Percentiles rank a stretch among this genome's conserved stretches.
phyloP scores from a whole-genome alignment of 768 basidiomycete species.

The Boletus rex-veris region DNA sequence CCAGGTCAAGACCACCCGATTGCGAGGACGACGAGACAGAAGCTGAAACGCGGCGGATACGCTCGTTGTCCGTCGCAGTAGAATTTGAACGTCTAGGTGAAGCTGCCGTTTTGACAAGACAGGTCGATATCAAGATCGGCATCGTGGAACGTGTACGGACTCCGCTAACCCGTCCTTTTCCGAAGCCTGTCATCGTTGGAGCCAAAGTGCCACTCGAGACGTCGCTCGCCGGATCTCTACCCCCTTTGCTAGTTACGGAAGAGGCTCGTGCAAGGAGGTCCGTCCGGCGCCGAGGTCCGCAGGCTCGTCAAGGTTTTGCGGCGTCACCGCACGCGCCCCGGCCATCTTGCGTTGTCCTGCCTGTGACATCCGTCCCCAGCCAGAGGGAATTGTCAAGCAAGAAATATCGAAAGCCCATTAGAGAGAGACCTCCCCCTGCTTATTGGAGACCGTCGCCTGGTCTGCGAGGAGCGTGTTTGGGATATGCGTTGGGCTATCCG shows the following conservation, averaged over 20 bases:
- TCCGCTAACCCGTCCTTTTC: not conserved
- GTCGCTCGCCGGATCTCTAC: constrained; percentile 2
- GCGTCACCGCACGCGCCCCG: constrained; percentile 26
- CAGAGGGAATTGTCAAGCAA: not conserved
- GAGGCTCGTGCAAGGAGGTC: constrained; percentile 4
- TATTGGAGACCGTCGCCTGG: constrained; percentile 29
- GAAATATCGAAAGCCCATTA: constrained; percentile 9
- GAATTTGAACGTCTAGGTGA: constrained; percentile 29
- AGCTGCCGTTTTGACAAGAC: constrained; percentile 18
- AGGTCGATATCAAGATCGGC: constrained; percentile 19
- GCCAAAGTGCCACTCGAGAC: constrained; percentile 9
- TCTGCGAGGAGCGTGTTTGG: constrained; percentile 24
- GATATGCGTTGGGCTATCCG: constrained; percentile 33
- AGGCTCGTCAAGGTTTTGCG: not conserved
- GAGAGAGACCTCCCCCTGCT: constrained; percentile 20
- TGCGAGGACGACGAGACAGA: constrained; percentile 44
- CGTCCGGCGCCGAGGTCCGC: not conserved
- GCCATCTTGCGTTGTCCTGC: constrained; percentile 16
- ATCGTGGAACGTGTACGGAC: not conserved
- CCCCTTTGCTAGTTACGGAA: constrained; percentile 26
- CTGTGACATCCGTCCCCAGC: constrained; percentile 8
- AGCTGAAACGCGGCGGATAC: constrained; percentile 41
- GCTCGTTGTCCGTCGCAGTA: constrained; percentile 40
- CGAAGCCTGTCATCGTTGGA: constrained; percentile 8
- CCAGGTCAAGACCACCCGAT: constrained; percentile 48